Evolutionary conservation across 495 filamentous ascomycete species (phyloP).

Genomic region (Trichoderma erinaceum): DNA sequence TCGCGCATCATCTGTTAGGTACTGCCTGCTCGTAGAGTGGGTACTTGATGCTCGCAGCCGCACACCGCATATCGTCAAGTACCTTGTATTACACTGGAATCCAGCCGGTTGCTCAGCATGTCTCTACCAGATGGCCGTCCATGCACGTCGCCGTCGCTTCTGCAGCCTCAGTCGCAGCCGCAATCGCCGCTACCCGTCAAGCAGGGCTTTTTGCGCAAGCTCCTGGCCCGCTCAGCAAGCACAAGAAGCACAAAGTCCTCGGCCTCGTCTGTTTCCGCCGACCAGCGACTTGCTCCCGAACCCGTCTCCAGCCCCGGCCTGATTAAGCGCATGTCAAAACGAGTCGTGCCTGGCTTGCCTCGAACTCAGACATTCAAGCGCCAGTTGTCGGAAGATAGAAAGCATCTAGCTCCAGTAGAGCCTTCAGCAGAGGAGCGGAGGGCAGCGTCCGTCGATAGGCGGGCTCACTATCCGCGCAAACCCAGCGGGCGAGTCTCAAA

Average conservation of each 20-base stretch:
- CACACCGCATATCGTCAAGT: neutral
- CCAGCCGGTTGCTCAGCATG: neutral
- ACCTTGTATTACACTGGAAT: neutral
- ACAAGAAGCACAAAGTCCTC: neutral
- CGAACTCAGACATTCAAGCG: constrained; percentile 70
- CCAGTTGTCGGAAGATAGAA: constrained; percentile 71
- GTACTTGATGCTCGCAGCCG: neutral
- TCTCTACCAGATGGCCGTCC: constrained; percentile 1
- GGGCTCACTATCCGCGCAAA: constrained; percentile 32
- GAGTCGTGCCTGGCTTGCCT: constrained; percentile 73
- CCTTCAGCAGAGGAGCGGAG: constrained; percentile 60
- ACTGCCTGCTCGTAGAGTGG: neutral
- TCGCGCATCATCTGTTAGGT: neutral
- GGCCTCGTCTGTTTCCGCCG: neutral
- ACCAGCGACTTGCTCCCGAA: neutral
- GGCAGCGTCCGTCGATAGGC: constrained; percentile 66
- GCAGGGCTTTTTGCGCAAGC: constrained; percentile 10
- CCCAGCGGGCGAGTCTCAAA: constrained; percentile 18
- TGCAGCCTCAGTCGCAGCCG: neutral
- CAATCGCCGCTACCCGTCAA: neutral
- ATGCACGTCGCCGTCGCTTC: neutral
- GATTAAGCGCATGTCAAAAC: constrained; percentile 50
- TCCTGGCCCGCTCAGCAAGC: neutral
- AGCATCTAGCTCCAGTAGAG: constrained; percentile 59
- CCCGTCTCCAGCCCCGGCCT: neutral